Percentiles rank a stretch among this genome's conserved stretches.
phyloP scores from a whole-genome alignment of 192 early-diverging fungal species.

The Oehlia diaphana region DNA sequence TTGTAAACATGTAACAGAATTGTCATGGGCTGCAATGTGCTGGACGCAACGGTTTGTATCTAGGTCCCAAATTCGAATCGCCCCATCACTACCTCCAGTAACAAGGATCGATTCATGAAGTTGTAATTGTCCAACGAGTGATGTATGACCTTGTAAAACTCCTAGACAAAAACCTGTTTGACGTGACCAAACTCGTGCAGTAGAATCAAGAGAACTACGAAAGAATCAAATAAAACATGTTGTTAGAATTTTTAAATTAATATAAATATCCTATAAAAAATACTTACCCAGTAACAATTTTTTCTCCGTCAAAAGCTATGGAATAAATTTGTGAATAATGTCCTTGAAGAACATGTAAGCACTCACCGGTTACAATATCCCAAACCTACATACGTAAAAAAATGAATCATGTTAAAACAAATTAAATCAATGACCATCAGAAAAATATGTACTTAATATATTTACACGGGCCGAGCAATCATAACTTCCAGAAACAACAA shows the following conservation, averaged over 20 bases:
- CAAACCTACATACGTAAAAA: constrained; percentile 56
- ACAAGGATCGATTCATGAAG: constrained; percentile 77
- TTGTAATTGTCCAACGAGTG: constrained; percentile 91
- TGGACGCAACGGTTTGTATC: constrained; percentile 56
- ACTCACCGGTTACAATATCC: constrained; percentile 75
- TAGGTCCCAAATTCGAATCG: constrained; percentile 89
- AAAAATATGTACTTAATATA: background rate
- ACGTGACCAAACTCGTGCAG: constrained; percentile 90
- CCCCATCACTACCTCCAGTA: constrained; percentile 91
- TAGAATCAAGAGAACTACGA: constrained; percentile 83
- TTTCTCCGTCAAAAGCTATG: constrained; percentile 82
- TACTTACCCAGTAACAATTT: constrained; percentile 70
- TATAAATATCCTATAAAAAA: background rate
- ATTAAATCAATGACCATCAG: background rate
- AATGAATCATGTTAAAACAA: background rate
- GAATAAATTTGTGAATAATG: constrained; percentile 96
- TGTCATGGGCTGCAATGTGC: constrained; percentile 69
- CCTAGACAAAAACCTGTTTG: constrained; percentile 76
- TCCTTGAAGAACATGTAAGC: constrained; percentile 73
- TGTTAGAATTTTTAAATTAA: background rate
- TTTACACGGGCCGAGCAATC: constrained; percentile 78
- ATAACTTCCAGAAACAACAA: constrained; percentile 91
- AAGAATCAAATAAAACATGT: background rate
- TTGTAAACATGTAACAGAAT: constrained; percentile 95
- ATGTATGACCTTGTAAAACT: constrained; percentile 86